A percentile compares a stretch with the other conserved stretches of the same genome.
These are phyloP conservation scores for Rhododendron simsii DNA, from an alignment of 148 eudicot genomes.

Conservation along the genomic window DNA sequence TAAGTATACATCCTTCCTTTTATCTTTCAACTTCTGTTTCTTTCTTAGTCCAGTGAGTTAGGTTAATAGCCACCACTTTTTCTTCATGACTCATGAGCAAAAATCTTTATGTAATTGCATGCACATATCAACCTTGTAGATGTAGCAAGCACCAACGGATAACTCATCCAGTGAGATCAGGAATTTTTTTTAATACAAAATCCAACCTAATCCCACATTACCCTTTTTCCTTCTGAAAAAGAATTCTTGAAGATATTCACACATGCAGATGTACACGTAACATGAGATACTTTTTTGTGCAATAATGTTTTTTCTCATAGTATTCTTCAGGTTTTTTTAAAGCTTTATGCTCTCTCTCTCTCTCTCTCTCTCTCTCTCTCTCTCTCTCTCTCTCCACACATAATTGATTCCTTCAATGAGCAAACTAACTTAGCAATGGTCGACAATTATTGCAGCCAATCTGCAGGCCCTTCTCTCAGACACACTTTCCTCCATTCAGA, in stretches of 20 bases:
- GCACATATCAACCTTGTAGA: neutral
- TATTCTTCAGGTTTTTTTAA: neutral
- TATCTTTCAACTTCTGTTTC: neutral
- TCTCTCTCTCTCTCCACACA: neutral
- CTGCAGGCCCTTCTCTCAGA: neutral
- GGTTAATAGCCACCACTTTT: neutral
- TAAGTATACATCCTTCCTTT: neutral
- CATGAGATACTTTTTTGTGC: neutral
- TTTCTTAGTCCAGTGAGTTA: neutral
- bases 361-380: neutral
- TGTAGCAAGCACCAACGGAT: neutral
- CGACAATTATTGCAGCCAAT: neutral
- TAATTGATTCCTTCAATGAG: neutral
- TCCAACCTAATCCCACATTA: neutral
- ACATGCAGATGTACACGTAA: neutral
- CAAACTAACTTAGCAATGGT: neutral
- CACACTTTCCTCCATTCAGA: neutral
- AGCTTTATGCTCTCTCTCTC: neutral
- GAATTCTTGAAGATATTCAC: neutral
- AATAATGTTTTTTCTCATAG: neutral
- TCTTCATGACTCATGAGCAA: neutral
- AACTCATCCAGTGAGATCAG: neutral
- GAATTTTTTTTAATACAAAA: neutral
- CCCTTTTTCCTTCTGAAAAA: neutral
- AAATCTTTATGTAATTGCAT: neutral